Percentiles rank a stretch among this genome's conserved stretches.
Evolutionary conservation across 306 rosid genomes (phyloP).

Genomic region (Trifolium repens): DNA sequence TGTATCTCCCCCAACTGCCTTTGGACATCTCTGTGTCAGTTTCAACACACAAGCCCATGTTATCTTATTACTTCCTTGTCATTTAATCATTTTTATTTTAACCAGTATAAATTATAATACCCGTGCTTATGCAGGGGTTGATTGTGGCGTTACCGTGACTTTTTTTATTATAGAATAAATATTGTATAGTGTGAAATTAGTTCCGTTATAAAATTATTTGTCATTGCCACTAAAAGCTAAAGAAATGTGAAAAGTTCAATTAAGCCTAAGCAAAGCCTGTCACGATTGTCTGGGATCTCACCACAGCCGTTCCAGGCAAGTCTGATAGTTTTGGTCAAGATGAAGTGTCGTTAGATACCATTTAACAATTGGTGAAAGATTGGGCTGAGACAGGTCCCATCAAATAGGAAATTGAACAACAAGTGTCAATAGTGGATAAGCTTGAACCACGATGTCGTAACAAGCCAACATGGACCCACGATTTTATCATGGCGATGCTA

Average conservation of each 20-base stretch:
- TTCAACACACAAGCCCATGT: slow-evolving; percentile 77
- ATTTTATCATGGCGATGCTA: neutral
- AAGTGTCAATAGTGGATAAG: neutral
- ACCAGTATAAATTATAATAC: too few relatives aligned
- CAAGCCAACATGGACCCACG: neutral
- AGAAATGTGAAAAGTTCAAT: too few relatives aligned
- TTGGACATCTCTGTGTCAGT: slow-evolving; percentile 75
- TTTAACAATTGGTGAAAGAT: neutral
- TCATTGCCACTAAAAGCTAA: too few relatives aligned
- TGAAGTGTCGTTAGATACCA: neutral
- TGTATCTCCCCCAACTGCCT: slow-evolving; percentile 50
- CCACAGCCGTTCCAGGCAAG: too few relatives aligned
- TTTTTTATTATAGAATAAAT: too few relatives aligned
- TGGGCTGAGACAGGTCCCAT: neutral
- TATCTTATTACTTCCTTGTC: slow-evolving; percentile 58
- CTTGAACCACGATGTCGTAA: neutral
- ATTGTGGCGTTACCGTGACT: too few relatives aligned
- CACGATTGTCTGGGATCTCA: too few relatives aligned
- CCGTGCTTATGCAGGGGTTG: too few relatives aligned
- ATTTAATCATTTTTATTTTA: slow-evolving; percentile 13
- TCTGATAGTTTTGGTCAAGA: neutral
- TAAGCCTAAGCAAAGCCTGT: too few relatives aligned
- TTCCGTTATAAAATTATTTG: too few relatives aligned
- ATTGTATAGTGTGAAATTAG: too few relatives aligned
- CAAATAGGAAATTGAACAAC: neutral